These are phyloP conservation scores for Boletus reticulatus DNA, from an alignment of 768 basidiomycete genomes.

Conservation along the genomic window DNA sequence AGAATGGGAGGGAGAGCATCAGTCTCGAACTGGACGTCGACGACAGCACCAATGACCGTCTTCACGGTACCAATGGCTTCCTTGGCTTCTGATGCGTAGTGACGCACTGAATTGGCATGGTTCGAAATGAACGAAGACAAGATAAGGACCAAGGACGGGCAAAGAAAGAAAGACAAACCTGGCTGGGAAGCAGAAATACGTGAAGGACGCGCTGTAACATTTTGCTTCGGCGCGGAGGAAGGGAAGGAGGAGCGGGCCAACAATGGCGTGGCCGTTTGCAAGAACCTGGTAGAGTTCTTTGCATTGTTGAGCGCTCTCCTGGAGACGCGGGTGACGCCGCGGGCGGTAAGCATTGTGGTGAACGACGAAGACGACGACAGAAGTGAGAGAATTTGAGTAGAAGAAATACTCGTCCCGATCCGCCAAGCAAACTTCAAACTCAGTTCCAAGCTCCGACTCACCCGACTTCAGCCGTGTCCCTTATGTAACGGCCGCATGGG, in stretches of 20 bases:
- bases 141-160: neutral
- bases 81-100: conserved; percentile 91
- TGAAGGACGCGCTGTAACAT: conserved; percentile 47
- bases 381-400: conserved; percentile 16
- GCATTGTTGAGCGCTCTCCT: conserved; percentile 77
- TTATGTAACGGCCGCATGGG: conserved; percentile 21
- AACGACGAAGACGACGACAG: conserved; percentile 29
- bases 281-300: conserved; percentile 76
- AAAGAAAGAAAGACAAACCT: conserved; percentile 42
- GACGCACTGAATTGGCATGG: conserved; percentile 51
- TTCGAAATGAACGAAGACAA: neutral
- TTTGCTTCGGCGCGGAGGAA: conserved; percentile 43
- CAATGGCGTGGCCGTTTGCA: conserved; percentile 68
- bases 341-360: conserved; percentile 78
- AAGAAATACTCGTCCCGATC: conserved; percentile 33
- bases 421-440: conserved; percentile 20
- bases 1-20: conserved; percentile 92
- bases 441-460: conserved; percentile 28
- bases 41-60: conserved; percentile 99
- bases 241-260: conserved; percentile 51
- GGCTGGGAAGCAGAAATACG: conserved; percentile 47
- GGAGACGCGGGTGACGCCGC: conserved; percentile 85
- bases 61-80: conserved; percentile 76
- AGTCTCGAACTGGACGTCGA: conserved; percentile 97
- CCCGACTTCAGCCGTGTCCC: conserved; percentile 29